Percentiles rank a stretch among this genome's conserved stretches.
Conservation (phyloP, 2,329 filamentous ascomycete species). For the Helotiales sp. region DNA sequence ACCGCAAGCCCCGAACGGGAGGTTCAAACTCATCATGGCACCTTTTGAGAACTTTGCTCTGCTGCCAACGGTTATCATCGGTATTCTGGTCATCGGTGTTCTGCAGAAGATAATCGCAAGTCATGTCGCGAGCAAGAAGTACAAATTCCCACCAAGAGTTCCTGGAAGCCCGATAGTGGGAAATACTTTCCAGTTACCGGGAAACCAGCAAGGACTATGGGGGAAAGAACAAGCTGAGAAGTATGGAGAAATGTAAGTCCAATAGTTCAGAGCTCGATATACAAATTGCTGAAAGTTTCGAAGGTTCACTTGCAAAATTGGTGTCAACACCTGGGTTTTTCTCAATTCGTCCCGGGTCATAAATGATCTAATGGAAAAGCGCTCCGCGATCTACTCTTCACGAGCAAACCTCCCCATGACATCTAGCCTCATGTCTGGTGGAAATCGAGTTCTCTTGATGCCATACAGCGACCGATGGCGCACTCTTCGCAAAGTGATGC, state of each 20-base stretch:
- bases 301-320: conserved; percentile 36
- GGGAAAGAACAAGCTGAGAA: conserved; percentile 26
- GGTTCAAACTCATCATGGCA: background rate
- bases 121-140: conserved; percentile 20
- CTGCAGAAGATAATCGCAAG: conserved; percentile 4
- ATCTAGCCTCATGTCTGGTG: conserved; percentile 39
- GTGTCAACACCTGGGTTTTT: conserved; percentile 49
- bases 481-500: conserved; percentile 42
- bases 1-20: background rate
- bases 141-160: conserved; percentile 33
- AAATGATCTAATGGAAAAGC: conserved; percentile 39
- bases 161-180: conserved; percentile 33
- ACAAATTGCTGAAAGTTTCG: background rate
- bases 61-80: background rate
- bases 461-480: conserved; percentile 42
- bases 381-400: conserved; percentile 34
- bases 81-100: background rate
- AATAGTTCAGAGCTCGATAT: too few species aligned
- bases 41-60: background rate
- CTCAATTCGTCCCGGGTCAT: conserved; percentile 50
- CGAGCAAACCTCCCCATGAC: conserved; percentile 34
- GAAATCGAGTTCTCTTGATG: conserved; percentile 42
- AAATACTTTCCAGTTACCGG: conserved; percentile 35
- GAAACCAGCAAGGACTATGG: conserved; percentile 30
- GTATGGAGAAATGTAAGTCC: conserved; percentile 36